phyloP scores from a whole-genome alignment of 2,329 filamentous ascomycete species.

The Cladosporium oxysporum region DNA sequence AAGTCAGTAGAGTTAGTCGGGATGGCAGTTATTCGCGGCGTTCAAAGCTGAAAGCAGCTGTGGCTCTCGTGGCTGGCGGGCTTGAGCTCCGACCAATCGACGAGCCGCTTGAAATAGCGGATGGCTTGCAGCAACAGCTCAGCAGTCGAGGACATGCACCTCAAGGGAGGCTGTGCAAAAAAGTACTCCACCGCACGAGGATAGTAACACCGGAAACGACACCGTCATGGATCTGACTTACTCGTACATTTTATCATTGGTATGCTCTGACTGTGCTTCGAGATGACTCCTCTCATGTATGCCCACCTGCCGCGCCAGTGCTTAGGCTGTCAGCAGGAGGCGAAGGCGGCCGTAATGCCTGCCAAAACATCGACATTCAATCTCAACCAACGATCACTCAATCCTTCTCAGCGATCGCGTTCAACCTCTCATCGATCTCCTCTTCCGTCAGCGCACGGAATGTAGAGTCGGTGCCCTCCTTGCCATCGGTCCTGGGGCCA shows the following conservation, averaged over 20 bases:
- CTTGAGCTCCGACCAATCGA: slow-evolving; percentile 8
- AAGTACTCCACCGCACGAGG: not conserved
- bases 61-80: not conserved
- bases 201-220: not conserved
- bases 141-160: slow-evolving; percentile 3
- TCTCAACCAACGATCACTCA: slow-evolving; percentile 50
- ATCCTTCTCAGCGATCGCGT: slow-evolving; percentile 98
- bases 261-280: slow-evolving; percentile 18
- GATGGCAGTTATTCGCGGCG: not conserved
- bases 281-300: slow-evolving; percentile 16
- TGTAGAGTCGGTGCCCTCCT: slow-evolving; percentile 73
- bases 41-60: slow-evolving; percentile 9
- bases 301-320: slow-evolving; percentile 4
- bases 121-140: slow-evolving; percentile 4
- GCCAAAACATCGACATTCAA: not conserved
- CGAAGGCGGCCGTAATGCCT: not conserved
- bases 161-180: slow-evolving; percentile 14
- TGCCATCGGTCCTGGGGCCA: slow-evolving; percentile 77
- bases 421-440: slow-evolving; percentile 96
- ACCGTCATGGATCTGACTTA: slow-evolving; percentile 6
- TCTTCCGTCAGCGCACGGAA: slow-evolving; percentile 94
- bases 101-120: slow-evolving; percentile 8
- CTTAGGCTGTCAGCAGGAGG: slow-evolving; percentile 8
- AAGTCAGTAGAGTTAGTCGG: not conserved
- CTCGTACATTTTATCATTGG: slow-evolving; percentile 19